Evolutionary conservation across 2,329 filamentous ascomycete genomes (phyloP), one percentile per base, ranked within the genome.

Genomic region (Achaetomium macrosporum): DNA sequence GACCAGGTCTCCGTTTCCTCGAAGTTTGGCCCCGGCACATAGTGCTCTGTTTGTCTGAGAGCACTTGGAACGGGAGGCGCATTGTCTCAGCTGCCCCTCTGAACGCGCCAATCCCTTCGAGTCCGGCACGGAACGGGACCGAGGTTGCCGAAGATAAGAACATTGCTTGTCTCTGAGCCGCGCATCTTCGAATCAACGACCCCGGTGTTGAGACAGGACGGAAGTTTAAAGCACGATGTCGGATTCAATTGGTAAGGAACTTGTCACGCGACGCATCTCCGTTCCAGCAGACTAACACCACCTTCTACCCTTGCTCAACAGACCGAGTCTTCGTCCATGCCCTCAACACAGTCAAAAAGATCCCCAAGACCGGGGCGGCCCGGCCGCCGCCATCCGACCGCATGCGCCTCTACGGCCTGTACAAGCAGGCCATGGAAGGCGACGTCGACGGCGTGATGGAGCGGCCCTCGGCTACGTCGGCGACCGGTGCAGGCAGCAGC

Each of bases 381-480:
- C 87, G 93, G 57, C 93, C 93, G 42, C 93, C 93, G 44, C 82
- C 90, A 2, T 76, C 80, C 56, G 91, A 95, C 66, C 86, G 93
- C 53, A 78, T 99, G 62, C 87, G 88, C 54, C 86, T 99, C 57
- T 99, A 99, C 85, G 93, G 93, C 59, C 79, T 99, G 61, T 99
- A 99, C 76, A 99, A 99, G 69, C 93, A 99, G 72, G 90, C 90
- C 57, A 97, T 97, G 93, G 91, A 99, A 75, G 93, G 93, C 45
- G 90, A 99, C 70, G 91, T 97, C 33, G 88, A 93, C 61, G 88
- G 89, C 45, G 90, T 97, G 46, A 95, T 96, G 86, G 85, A 92
- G 64, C 82, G 90, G 42, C 92, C 93, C 37, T 75, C 73, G 15
- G 42, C 56, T 5, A 13, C 56, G 5, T 54, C 52, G 1, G 45